Percentiles rank a stretch among this genome's conserved stretches.
These are phyloP conservation scores for Annulohypoxylon truncatum DNA, from an alignment of 2,329 filamentous ascomycete species.

Conservation along the genomic window DNA sequence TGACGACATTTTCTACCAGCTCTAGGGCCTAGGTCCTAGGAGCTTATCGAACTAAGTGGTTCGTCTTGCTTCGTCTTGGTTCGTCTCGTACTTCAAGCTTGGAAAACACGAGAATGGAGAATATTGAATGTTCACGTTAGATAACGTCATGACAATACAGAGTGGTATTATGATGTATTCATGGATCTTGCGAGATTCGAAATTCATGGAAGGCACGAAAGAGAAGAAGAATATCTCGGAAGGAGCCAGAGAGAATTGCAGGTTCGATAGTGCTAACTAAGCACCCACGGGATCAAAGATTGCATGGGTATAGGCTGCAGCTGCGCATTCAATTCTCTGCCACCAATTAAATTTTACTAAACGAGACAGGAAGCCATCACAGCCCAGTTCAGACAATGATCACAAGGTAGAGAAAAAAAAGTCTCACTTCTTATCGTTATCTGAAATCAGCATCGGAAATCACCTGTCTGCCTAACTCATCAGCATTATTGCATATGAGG, in stretches of 20 bases:
- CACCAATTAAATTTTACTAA: slow-evolving; percentile 32
- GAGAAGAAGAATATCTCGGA: slow-evolving; percentile 18
- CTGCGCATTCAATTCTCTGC: slow-evolving; percentile 20
- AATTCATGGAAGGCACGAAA: slow-evolving; percentile 10
- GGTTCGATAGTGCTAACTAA: slow-evolving; percentile 11
- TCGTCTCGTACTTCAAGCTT: not conserved
- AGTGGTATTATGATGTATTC: slow-evolving; percentile 3
- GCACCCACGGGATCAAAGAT: slow-evolving; percentile 23
- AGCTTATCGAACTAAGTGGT: not conserved
- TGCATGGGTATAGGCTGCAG: slow-evolving; percentile 26
- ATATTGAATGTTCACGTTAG: not conserved
- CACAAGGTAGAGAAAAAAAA: slow-evolving; percentile 38
- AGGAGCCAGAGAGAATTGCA: slow-evolving; percentile 19
- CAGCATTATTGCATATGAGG: not conserved
- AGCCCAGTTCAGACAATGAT: slow-evolving; percentile 35
- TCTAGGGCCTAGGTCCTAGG: not conserved
- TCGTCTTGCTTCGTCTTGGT: too few relatives aligned
- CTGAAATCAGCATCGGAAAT: slow-evolving; percentile 28
- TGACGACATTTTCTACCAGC: slow-evolving; percentile 30
- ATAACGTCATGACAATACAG: slow-evolving; percentile 1
- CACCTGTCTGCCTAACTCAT: slow-evolving; percentile 27
- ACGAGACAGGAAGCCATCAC: slow-evolving; percentile 28
- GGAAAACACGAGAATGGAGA: slow-evolving; percentile 8
- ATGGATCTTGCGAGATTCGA: too few relatives aligned
- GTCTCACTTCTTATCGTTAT: slow-evolving; percentile 33